phyloP scores from a whole-genome alignment of 805 yeast genomes.

The Candida nitratophila region DNA sequence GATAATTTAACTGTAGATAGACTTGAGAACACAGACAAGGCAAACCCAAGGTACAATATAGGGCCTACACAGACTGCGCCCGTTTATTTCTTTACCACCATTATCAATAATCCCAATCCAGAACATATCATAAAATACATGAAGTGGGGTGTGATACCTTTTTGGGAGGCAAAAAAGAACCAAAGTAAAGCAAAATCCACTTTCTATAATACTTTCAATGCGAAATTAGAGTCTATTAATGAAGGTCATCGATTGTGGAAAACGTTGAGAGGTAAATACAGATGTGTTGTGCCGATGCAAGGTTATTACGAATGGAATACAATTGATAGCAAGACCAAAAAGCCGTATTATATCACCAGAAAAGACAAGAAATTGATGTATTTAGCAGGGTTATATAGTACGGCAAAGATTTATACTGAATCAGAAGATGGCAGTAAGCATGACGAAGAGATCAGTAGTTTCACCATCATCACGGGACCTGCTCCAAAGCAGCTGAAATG shows the following conservation, averaged over 20 bases:
- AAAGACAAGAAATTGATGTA: slow-evolving; percentile 47
- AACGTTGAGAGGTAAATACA: slow-evolving; percentile 32
- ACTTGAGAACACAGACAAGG: slow-evolving; percentile 13
- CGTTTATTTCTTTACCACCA: slow-evolving; percentile 24
- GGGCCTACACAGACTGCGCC: slow-evolving; percentile 53
- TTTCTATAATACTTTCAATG: slow-evolving; percentile 53
- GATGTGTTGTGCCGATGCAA: slow-evolving; percentile 73
- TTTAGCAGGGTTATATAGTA: slow-evolving; percentile 52
- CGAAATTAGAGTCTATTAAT: slow-evolving; percentile 56
- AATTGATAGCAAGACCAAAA: slow-evolving; percentile 29
- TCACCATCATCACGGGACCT: slow-evolving; percentile 67
- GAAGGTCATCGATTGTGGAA: slow-evolving; percentile 53
- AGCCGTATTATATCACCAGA: slow-evolving; percentile 61
- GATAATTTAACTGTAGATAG: slow-evolving; percentile 20
- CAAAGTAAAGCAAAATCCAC: slow-evolving; percentile 28
- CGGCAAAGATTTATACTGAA: slow-evolving; percentile 5
- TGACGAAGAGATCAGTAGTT: slow-evolving; percentile 28
- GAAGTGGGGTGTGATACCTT: slow-evolving; percentile 79
- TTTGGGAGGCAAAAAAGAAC: slow-evolving; percentile 41
- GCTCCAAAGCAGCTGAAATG: slow-evolving; percentile 56
- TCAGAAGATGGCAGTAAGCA: neutral
- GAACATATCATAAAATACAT: slow-evolving; percentile 37
- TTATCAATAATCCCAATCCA: slow-evolving; percentile 12
- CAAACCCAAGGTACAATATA: slow-evolving; percentile 44
- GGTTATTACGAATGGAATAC: slow-evolving; percentile 83